These are phyloP conservation scores for Nakaseomyces nivariensis DNA, from an alignment of 1,139 yeast genomes.

Conservation along the genomic window DNA sequence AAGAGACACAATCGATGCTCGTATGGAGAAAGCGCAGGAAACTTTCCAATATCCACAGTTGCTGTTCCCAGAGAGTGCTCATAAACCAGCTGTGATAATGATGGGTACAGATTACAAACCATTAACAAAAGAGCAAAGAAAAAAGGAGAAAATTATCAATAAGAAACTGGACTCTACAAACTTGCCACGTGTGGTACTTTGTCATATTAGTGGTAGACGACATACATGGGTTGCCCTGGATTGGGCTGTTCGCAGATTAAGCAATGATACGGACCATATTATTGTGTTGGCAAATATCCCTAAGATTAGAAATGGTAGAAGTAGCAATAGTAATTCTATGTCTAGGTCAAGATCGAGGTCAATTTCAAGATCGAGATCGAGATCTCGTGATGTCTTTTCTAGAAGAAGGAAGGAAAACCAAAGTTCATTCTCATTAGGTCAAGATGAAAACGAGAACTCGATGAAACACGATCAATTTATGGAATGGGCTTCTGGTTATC, in stretches of 20 bases:
- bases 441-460: slow-evolving; percentile 15
- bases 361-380: slow-evolving; percentile 12
- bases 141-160: slow-evolving; percentile 15
- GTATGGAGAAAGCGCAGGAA: slow-evolving; percentile 8
- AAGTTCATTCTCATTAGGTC: slow-evolving; percentile 29
- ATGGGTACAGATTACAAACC: slow-evolving; percentile 12
- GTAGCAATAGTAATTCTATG: slow-evolving; percentile 1
- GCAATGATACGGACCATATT: slow-evolving; percentile 55
- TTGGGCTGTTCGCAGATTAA: slow-evolving; percentile 45
- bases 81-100: slow-evolving; percentile 2
- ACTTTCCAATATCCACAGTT: slow-evolving; percentile 16
- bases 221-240: slow-evolving; percentile 79
- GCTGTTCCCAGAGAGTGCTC: slow-evolving; percentile 10
- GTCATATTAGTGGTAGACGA: slow-evolving; percentile 57
- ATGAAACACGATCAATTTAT: slow-evolving; percentile 20
- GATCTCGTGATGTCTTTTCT: slow-evolving; percentile 5
- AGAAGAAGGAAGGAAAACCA: slow-evolving; percentile 14
- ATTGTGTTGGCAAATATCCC: slow-evolving; percentile 43
- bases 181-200: slow-evolving; percentile 46
- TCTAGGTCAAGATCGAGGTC: slow-evolving; percentile 12
- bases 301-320: slow-evolving; percentile 6
- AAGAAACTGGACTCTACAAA: slow-evolving; percentile 18
- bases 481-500: slow-evolving; percentile 28
- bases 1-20: slow-evolving; percentile 12
- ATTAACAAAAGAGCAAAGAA: slow-evolving; percentile 16